Base-by-base conservation (phyloP, 352 stramenopile genomes). In the Pseudoperonospora humuli region DNA sequence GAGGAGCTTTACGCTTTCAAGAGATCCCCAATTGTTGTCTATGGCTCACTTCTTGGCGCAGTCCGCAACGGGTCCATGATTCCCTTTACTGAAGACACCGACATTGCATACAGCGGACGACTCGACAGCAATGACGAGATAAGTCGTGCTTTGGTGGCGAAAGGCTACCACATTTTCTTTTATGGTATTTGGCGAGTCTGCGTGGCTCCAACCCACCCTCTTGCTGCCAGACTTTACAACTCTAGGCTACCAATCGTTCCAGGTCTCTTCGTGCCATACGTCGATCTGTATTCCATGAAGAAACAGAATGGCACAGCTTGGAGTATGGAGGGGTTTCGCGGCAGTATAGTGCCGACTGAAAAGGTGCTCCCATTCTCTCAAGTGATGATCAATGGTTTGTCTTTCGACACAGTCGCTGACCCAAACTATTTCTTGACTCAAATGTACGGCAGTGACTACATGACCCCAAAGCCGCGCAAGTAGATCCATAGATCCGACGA, bases 131-230 rank as follows among this genome's bases (percentile, higher is more conserved):
- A 41, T 35, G 26, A 48, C 13, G 11, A 44, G 2, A 29, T 64
- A 15, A 23, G 45, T 39, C 35, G 21, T 37, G 29, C 31, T 18
- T 41, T 64, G 54, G 54, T 39, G 44, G 23, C 15, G 10, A 75
- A 74, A 40, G 70, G 70, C 8, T 83, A 78, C 51, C 67, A 76
- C 45, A 57, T 80, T 44, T 76, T 70, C 45, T 40, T 50, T 21
- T 29, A 57, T 27, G 50, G 39, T 2, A 55, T 75, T 48, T 67
- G 52, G 57, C 53, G 65, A 10, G 61, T 75, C 0, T 75, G 65
- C 18, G 53, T 72, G 15, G 62, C 61, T 7, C 65, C 65, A 5
- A 72, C 54, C 2, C 65, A 75, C 28, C 61, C 65, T 5, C 46
- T 75, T 15, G 61, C 65, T 19, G 13, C 41, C 23, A 40, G 47